Evolutionary conservation across 805 yeast genomes (phyloP).

Genomic region (Hyphopichia homilentoma): DNA sequence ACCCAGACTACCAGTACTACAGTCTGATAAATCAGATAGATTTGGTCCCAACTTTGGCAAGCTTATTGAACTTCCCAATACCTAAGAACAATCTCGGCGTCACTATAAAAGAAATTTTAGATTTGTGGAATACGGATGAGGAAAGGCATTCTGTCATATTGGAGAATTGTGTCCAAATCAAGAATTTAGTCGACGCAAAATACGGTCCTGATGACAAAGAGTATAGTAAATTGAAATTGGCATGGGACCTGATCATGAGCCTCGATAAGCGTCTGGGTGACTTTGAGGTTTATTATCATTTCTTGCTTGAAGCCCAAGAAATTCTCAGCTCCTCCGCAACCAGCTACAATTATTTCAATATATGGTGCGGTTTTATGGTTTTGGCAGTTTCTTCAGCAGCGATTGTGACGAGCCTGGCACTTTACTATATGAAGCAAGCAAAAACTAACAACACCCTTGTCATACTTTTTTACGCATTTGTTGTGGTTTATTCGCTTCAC

Average conservation of each 20-base stretch:
- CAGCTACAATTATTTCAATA: slow-evolving; percentile 58
- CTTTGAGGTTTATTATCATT: slow-evolving; percentile 14
- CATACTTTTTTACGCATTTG: slow-evolving; percentile 33
- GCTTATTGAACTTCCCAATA: slow-evolving; percentile 58
- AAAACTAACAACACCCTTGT: slow-evolving; percentile 4
- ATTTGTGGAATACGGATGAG: slow-evolving; percentile 40
- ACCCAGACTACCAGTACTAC: slow-evolving; percentile 52
- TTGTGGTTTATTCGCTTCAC: slow-evolving; percentile 53
- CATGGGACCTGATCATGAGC: slow-evolving; percentile 5
- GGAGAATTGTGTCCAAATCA: slow-evolving; percentile 59
- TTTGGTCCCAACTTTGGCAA: slow-evolving; percentile 65
- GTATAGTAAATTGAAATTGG: slow-evolving; percentile 2
- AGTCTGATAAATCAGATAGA: slow-evolving; percentile 61
- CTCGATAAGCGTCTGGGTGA: slow-evolving; percentile 5
- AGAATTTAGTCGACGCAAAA: slow-evolving; percentile 43
- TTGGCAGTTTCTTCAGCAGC: slow-evolving; percentile 27
- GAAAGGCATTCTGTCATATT: slow-evolving; percentile 34
- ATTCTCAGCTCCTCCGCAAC: slow-evolving; percentile 60
- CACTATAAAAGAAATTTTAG: slow-evolving; percentile 54
- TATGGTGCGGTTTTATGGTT: slow-evolving; percentile 31
- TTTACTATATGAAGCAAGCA: slow-evolving; percentile 8
- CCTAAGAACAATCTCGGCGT: slow-evolving; percentile 77
- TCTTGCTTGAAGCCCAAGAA: slow-evolving; percentile 47
- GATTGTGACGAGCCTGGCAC: slow-evolving; percentile 18
- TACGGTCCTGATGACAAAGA: slow-evolving; percentile 14